Evolutionary conservation across 306 rosid genomes (phyloP).

Genomic region (Cucurbita moschata): DNA sequence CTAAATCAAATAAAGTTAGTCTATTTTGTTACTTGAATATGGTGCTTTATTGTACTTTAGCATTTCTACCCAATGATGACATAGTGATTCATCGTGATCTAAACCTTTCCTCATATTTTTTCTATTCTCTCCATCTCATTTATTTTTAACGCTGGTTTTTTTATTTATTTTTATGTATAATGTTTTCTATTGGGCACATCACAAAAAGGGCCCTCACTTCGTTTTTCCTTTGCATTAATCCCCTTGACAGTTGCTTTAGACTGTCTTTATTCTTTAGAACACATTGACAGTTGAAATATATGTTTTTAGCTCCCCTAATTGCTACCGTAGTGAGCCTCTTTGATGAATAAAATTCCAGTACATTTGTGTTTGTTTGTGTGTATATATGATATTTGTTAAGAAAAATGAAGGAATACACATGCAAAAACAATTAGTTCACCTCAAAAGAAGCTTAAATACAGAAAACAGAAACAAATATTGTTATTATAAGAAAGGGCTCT

Average conservation of each 20-base stretch:
- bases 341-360: neutral
- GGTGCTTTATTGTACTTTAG: slow-evolving; percentile 6
- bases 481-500: neutral
- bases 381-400: neutral
- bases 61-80: slow-evolving; percentile 1
- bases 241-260: neutral
- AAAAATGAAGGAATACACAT: neutral
- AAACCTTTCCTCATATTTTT: neutral
- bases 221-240: neutral
- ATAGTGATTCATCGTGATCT: neutral
- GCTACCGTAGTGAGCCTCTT: neutral
- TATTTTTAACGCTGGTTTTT: neutral
- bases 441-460: neutral
- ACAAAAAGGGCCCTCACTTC: neutral
- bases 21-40: slow-evolving; percentile 11
- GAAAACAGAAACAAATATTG: neutral
- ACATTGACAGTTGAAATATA: neutral
- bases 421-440: neutral
- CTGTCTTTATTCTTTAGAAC: neutral
- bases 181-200: neutral
- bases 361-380: neutral
- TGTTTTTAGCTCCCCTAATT: neutral
- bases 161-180: neutral
- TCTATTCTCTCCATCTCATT: neutral
- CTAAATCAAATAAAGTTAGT: slow-evolving; percentile 62